Percentiles rank a stretch among this genome's conserved stretches.
These are phyloP conservation scores for Thielaviopsis cerberus DNA, from an alignment of 2,329 filamentous ascomycete species.

Conservation along the genomic window DNA sequence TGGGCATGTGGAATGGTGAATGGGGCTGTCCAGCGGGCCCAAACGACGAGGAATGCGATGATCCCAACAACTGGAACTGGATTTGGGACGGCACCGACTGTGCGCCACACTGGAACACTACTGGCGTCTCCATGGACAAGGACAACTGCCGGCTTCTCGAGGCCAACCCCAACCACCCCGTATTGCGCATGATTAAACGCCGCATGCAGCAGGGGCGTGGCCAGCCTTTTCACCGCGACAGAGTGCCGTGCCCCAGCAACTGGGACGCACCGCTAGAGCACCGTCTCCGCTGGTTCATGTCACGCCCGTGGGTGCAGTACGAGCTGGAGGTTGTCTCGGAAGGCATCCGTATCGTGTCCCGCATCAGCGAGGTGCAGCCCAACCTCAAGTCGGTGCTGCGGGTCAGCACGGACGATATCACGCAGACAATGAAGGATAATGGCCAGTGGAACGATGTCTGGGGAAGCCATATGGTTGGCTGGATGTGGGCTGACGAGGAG, in stretches of 20 bases:
- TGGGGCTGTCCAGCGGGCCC: conserved; percentile 6
- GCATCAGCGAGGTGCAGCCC: not conserved
- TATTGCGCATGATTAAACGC: not conserved
- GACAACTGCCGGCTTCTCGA: not conserved
- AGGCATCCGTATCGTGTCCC: conserved; percentile 1
- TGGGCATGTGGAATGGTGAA: conserved; percentile 7
- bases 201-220: not conserved
- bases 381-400: not conserved
- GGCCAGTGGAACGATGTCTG: conserved; percentile 3
- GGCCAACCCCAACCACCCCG: not conserved
- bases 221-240: not conserved
- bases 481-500: conserved; percentile 9
- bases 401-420: not conserved
- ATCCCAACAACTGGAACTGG: conserved; percentile 5
- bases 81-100: conserved; percentile 4
- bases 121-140: not conserved
- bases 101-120: not conserved
- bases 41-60: not conserved
- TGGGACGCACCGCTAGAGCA: not conserved
- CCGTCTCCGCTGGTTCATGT: conserved; percentile 1
- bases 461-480: conserved; percentile 3
- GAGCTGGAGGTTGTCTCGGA: not conserved
- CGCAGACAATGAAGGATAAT: not conserved
- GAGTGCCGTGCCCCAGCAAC: not conserved
- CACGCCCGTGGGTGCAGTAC: conserved; percentile 9